These are phyloP conservation scores for Carex pumila DNA, from an alignment of 176 grass and related monocot species.

Conservation along the genomic window DNA sequence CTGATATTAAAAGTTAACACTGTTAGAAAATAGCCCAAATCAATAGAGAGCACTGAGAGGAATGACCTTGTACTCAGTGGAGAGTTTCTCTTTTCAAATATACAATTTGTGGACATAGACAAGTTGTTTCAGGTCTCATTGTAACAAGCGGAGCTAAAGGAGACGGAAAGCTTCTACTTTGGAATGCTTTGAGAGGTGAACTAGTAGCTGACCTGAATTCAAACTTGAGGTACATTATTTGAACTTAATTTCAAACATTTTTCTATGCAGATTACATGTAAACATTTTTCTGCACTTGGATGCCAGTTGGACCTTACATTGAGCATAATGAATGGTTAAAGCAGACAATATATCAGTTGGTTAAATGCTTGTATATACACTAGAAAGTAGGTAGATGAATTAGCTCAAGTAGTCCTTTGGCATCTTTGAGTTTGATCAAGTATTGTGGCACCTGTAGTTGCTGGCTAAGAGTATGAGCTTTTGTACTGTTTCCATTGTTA, in stretches of 20 bases:
- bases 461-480: not conserved
- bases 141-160: slow-evolving; percentile 90
- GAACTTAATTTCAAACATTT: not conserved
- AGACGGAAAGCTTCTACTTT: slow-evolving; percentile 88
- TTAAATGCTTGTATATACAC: not conserved
- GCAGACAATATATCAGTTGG: not conserved
- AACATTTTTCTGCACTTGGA: not conserved
- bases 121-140: slow-evolving; percentile 66
- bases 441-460: not conserved
- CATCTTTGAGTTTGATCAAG: too few species aligned
- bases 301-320: not conserved
- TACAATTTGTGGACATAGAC: slow-evolving; percentile 11
- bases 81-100: slow-evolving; percentile 2
- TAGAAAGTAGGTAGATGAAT: not conserved
- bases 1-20: not conserved
- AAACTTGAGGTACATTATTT: slow-evolving; percentile 57
- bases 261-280: not conserved
- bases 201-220: slow-evolving; percentile 87
- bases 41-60: not conserved
- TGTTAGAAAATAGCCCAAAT: not conserved
- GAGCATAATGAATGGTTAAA: not conserved
- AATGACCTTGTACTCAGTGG: too few species aligned
- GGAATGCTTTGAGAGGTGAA: slow-evolving; percentile 99
- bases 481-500: not conserved
- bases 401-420: not conserved